These are phyloP conservation scores for Yamagishiella unicocca DNA, from an alignment of 139 green algal species.

Conservation along the genomic window DNA sequence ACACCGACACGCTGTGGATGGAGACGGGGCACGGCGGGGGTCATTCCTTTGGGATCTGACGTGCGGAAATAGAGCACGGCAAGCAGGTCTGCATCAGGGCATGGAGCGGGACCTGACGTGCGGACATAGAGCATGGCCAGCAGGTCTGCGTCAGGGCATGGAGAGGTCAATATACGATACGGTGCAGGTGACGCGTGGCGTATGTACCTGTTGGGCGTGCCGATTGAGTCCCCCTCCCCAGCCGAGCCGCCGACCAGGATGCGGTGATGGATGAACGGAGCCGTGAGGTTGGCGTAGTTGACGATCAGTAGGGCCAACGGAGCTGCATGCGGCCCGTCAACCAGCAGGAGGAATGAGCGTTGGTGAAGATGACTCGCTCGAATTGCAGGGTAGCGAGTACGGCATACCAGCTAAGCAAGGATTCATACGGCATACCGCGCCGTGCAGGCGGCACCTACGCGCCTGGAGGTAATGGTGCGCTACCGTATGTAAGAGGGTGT, in stretches of 20 bases:
- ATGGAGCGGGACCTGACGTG: no score
- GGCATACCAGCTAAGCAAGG: no score
- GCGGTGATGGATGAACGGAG: constrained; percentile 29
- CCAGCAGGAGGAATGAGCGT: background rate
- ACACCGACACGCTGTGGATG: constrained; percentile 16
- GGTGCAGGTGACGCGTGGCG: background rate
- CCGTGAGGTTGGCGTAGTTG: constrained; percentile 23
- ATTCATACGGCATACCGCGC: no score
- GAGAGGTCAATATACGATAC: background rate
- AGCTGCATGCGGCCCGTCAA: background rate
- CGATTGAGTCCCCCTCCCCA: background rate
- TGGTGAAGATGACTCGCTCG: no score
- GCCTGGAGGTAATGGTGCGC: no score
- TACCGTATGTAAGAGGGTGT: no score
- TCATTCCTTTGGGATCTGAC: background rate
- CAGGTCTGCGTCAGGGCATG: no score
- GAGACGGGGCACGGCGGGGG: background rate
- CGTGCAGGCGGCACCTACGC: no score
- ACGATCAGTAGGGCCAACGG: constrained; percentile 30
- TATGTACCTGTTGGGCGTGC: constrained; percentile 28
- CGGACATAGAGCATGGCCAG: no score
- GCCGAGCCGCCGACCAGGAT: constrained; percentile 4
- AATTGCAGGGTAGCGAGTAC: no score
- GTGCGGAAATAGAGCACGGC: no score
- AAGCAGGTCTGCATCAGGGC: no score